Evolutionary conservation across 2,329 filamentous ascomycete species (phyloP).

Genomic region (Lachnellula cervina): DNA sequence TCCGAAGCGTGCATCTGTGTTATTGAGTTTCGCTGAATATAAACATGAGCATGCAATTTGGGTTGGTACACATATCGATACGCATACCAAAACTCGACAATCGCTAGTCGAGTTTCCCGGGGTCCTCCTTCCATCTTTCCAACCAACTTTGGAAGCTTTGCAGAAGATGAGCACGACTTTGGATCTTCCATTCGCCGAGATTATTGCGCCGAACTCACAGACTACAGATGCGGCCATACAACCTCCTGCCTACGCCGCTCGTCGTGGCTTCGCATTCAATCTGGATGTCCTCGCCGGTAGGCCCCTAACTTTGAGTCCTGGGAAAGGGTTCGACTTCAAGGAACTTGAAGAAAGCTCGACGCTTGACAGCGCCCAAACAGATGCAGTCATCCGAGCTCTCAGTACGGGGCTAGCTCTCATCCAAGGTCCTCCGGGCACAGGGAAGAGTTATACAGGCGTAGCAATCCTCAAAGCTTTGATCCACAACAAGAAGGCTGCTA

Average conservation of each 20-base stretch:
- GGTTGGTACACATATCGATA: constrained; percentile 15
- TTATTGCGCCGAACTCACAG: constrained; percentile 36
- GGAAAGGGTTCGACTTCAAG: constrained; percentile 28
- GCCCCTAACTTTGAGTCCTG: constrained; percentile 27
- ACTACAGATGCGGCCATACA: constrained; percentile 28
- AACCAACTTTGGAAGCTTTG: constrained; percentile 50
- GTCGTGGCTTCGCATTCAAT: constrained; percentile 45
- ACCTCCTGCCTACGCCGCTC: constrained; percentile 48
- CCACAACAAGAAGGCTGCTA: constrained; percentile 34
- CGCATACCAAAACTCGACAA: constrained; percentile 16
- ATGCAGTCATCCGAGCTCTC: constrained; percentile 49
- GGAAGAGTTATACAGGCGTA: constrained; percentile 59
- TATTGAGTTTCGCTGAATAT: constrained; percentile 28
- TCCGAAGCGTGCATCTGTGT: constrained; percentile 26
- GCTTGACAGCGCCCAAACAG: constrained; percentile 49
- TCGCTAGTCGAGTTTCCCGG: constrained; percentile 58
- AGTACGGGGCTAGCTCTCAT: constrained; percentile 53
- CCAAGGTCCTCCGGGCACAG: constrained; percentile 67
- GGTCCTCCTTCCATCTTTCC: constrained; percentile 53
- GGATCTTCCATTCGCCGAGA: constrained; percentile 45
- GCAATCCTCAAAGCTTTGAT: constrained; percentile 53
- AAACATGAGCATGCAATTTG: constrained; percentile 20
- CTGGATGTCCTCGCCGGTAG: constrained; percentile 29
- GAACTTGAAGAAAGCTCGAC: constrained; percentile 27
- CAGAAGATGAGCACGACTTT: constrained; percentile 45